Conservation (phyloP, 1,139 yeast species). For the Geotrichum siamense region DNA sequence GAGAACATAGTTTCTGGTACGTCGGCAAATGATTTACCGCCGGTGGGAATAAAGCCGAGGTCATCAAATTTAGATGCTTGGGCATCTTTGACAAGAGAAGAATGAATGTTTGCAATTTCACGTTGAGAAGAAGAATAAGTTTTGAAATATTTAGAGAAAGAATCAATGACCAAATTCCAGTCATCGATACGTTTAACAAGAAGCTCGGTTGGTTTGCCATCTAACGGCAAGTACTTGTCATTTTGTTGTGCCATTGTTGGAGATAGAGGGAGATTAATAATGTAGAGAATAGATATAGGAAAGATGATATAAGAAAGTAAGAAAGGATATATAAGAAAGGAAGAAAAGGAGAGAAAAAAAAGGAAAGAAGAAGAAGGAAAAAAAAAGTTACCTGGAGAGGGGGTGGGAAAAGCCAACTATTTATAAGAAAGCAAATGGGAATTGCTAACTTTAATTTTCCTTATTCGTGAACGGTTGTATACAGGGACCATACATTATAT, state of each 20-base stretch:
- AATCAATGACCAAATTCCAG: conserved; percentile 75
- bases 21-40: conserved; percentile 77
- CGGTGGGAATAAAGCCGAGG: conserved; percentile 56
- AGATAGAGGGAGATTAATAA: neutral
- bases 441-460: too few relatives aligned
- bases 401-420: conserved; percentile 36
- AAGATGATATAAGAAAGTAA: neutral
- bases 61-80: neutral
- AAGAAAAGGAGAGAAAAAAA: neutral
- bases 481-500: too few relatives aligned
- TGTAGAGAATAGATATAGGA: neutral
- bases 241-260: neutral
- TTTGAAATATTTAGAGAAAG: conserved; percentile 62
- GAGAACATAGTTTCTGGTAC: conserved; percentile 63
- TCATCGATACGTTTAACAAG: conserved; percentile 75
- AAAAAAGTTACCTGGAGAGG: conserved; percentile 38
- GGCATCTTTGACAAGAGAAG: conserved; percentile 51
- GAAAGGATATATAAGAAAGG: neutral
- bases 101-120: conserved; percentile 63
- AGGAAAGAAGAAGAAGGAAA: conserved; percentile 49
- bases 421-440: too few relatives aligned
- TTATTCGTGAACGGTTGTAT: too few relatives aligned
- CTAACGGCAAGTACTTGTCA: conserved; percentile 38
- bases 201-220: conserved; percentile 77
- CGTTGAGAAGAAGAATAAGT: conserved; percentile 82